Evolutionary conservation across 768 basidiomycete genomes (phyloP).

Genomic region (Calvatia gigantea): DNA sequence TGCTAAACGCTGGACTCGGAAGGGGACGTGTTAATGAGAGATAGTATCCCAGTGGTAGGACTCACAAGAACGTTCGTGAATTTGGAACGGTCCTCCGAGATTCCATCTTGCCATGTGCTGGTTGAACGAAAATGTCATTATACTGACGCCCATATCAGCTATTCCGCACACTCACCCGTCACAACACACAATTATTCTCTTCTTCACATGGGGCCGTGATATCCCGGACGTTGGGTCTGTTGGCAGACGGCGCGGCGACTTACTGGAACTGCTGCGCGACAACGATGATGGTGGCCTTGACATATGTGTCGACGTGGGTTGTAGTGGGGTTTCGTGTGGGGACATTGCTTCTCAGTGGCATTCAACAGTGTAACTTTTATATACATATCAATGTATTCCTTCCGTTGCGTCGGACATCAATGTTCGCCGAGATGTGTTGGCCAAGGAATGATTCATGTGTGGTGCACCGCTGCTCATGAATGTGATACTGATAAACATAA

Average conservation of each 20-base stretch:
- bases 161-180: slow-evolving; percentile 53
- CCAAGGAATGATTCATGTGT: slow-evolving; percentile 1
- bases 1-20: slow-evolving; percentile 42
- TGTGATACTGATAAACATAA: background rate
- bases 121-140: background rate
- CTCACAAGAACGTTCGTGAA: slow-evolving; percentile 58
- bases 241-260: slow-evolving; percentile 28
- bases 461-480: background rate
- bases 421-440: background rate
- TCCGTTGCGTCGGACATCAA: slow-evolving; percentile 7
- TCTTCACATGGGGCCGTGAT: slow-evolving; percentile 29
- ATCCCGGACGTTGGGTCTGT: slow-evolving; percentile 27
- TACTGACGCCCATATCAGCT: background rate
- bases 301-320: background rate
- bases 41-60: background rate
- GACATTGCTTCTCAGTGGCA: background rate
- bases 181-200: slow-evolving; percentile 70
- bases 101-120: slow-evolving; percentile 75
- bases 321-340: background rate
- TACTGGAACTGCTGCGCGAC: slow-evolving; percentile 19
- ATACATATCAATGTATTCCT: background rate
- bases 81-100: slow-evolving; percentile 38
- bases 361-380: background rate
- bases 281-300: background rate
- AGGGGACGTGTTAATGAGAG: background rate